Conservation (phyloP, 768 basidiomycete genomes). For the Podaxis sp. region DNA sequence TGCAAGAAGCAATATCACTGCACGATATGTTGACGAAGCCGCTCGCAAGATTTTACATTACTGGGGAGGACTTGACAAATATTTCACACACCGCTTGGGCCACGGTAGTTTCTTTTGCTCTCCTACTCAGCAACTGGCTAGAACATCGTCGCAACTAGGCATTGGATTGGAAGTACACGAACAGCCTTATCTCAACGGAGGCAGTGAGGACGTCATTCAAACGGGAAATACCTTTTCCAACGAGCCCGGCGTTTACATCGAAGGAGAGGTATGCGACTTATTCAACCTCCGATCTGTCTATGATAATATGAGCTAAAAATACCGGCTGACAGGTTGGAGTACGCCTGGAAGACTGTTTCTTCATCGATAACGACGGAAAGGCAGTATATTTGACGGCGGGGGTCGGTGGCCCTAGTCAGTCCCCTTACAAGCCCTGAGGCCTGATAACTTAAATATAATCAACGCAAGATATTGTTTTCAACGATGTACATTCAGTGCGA, state of each 20-base stretch:
- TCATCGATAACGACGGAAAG: conserved; percentile 52
- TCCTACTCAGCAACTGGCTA: background rate
- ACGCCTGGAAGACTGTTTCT: conserved; percentile 84
- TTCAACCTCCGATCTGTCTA: background rate
- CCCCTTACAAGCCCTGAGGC: conserved; percentile 40
- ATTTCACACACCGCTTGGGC: conserved; percentile 82
- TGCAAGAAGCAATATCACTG: conserved; percentile 47
- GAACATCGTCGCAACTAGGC: conserved; percentile 39
- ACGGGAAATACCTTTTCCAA: conserved; percentile 77
- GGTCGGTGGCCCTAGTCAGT: conserved; percentile 57
- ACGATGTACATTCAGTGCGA: conserved; percentile 1
- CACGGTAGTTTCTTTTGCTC: conserved; percentile 49
- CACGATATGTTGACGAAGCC: conserved; percentile 57
- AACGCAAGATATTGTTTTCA: background rate
- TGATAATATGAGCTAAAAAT: conserved; percentile 1
- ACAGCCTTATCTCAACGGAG: conserved; percentile 76
- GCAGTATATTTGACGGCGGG: conserved; percentile 62
- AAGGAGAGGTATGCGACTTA: conserved; percentile 45
- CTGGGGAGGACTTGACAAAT: conserved; percentile 42
- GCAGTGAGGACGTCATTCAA: conserved; percentile 55
- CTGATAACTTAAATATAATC: background rate
- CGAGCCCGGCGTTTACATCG: conserved; percentile 79
- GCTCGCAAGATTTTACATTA: conserved; percentile 53
- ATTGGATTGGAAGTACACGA: conserved; percentile 87
- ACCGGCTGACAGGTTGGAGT: conserved; percentile 58